These are phyloP conservation scores for Mallotus japonicus DNA, from an alignment of 441 rosid genomes.

Conservation along the genomic window DNA sequence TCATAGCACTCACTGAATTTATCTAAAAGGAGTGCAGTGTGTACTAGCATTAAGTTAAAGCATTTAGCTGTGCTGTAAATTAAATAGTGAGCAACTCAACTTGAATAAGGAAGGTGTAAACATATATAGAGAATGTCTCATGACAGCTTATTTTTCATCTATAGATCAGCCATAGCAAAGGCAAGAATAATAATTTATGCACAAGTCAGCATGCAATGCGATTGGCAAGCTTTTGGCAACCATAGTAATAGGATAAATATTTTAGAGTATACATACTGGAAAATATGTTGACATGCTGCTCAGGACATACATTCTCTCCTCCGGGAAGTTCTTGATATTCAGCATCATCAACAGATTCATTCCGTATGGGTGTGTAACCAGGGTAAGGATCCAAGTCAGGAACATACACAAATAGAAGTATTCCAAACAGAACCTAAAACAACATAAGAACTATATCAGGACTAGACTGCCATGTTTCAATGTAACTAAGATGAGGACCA, in stretches of 20 bases:
- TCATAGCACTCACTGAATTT: slow-evolving; percentile 4
- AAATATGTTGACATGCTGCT: slow-evolving; percentile 67
- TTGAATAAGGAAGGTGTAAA: not conserved
- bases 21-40: not conserved
- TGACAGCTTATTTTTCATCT: slow-evolving; percentile 11
- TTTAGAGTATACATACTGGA: slow-evolving; percentile 59
- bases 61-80: not conserved
- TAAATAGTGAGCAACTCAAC: not conserved
- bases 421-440: slow-evolving; percentile 76
- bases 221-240: slow-evolving; percentile 6
- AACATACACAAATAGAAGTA: slow-evolving; percentile 67
- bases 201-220: slow-evolving; percentile 13
- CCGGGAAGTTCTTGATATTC: slow-evolving; percentile 89
- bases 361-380: slow-evolving; percentile 64
- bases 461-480: slow-evolving; percentile 7
- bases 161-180: not conserved
- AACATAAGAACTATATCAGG: slow-evolving; percentile 25
- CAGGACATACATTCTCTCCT: slow-evolving; percentile 91
- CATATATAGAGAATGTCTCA: not conserved
- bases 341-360: slow-evolving; percentile 53
- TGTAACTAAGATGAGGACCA: slow-evolving; percentile 4
- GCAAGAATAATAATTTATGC: slow-evolving; percentile 2
- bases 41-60: not conserved
- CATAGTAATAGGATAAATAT: not conserved
- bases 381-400: slow-evolving; percentile 89